Base-by-base conservation (phyloP, 2,329 filamentous ascomycete species). In the Monilinia aucupariae region DNA sequence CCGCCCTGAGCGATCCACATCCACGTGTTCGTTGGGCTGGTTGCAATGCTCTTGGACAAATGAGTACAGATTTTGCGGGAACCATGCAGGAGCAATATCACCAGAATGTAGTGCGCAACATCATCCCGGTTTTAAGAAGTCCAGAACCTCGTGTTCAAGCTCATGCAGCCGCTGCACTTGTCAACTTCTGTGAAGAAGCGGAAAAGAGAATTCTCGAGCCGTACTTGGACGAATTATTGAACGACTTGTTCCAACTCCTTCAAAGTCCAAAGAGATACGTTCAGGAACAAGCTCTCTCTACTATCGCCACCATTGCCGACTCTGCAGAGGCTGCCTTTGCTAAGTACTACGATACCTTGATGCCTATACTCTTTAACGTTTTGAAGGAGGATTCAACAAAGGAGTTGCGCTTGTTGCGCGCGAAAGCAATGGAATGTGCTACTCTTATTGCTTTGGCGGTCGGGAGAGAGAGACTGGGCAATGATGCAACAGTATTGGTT, bases 401-500 rank as follows among this genome's bases (percentile, higher is more conserved):
- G 78, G 94, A 99, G 73, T 92, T 92, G 76, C 85, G 93, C 61
- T 80, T 97, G 53, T 83, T 99, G 47, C 86, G 93, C 64, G 94
- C 94, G 56, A 99, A 99, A 80, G 94, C 94, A 3, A 99, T 99
- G 94, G 94, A 99, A 77, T 99, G 94, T 74, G 93, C 94, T 22
- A 99, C 94, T 9, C 80, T 99, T 50, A 99, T 99, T 72, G 91
- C 94, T 39, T 80, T 99, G 61, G 94, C 94, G 37, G 94, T 99
- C 65, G 94, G 94, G 59, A 94, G 96, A 76, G 90, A 96, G 70
- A 89, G 90, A 66, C 91, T 99, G 76, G 92, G 91, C 12, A 82
- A 84, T 67, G 93, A 99, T 77, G 92, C 93, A 4, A 82, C 94
- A 78, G 89, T 86, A 49, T 81, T 99, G 48, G 93, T 97, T 25